Evolutionary conservation across 768 basidiomycete genomes (phyloP).

Genomic region (Mycena olivaceomarginata): DNA sequence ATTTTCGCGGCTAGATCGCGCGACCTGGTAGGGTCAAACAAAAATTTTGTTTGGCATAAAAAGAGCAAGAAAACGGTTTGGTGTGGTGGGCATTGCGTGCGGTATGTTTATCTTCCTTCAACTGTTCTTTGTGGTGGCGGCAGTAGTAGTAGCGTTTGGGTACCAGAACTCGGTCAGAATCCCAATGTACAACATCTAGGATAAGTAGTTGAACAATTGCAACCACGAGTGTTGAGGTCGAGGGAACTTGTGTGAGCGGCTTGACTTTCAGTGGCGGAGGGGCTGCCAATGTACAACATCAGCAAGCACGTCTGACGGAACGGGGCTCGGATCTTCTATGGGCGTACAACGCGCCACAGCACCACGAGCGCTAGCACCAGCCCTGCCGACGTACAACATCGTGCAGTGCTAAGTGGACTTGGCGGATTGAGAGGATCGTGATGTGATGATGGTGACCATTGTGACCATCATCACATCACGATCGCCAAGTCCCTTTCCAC

Average conservation of each 20-base stretch:
- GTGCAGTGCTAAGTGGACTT: too few relatives aligned
- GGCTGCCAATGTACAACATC: conserved; percentile 37
- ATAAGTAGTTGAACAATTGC: conserved; percentile 2
- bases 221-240: not conserved
- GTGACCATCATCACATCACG: too few relatives aligned
- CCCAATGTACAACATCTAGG: not conserved
- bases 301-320: conserved; percentile 9
- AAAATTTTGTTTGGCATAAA: conserved; percentile 35
- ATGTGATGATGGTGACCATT: not conserved
- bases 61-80: conserved; percentile 24
- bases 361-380: not conserved
- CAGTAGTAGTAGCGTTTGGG: not conserved
- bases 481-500: not conserved
- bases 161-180: conserved; percentile 20
- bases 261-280: too few relatives aligned
- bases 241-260: too few relatives aligned
- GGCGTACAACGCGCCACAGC: conserved; percentile 29
- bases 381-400: conserved; percentile 32
- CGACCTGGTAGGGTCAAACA: conserved; percentile 23
- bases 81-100: conserved; percentile 14
- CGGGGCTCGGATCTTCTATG: conserved; percentile 1
- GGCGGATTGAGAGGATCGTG: not conserved
- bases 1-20: conserved; percentile 39
- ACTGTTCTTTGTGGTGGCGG: conserved; percentile 27
- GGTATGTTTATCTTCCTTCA: conserved; percentile 25